A percentile compares a stretch with the other conserved stretches of the same genome.
Evolutionary conservation across 495 filamentous ascomycete species (phyloP).

Genomic region (Lichenothelia convexa): DNA sequence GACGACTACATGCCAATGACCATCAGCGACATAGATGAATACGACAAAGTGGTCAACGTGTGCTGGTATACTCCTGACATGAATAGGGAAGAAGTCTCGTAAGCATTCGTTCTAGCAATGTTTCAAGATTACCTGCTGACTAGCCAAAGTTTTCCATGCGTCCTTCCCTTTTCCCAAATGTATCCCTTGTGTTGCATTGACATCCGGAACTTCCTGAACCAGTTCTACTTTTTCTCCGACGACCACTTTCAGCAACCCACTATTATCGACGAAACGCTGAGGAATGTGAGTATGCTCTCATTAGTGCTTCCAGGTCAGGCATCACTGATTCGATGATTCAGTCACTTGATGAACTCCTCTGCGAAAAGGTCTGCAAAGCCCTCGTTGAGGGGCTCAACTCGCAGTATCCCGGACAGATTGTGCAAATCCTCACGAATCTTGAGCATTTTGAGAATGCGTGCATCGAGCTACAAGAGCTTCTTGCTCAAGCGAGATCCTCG

Average conservation of each 20-base stretch:
- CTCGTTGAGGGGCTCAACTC: constrained; percentile 77
- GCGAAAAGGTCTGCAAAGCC: constrained; percentile 71
- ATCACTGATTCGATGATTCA: constrained; percentile 10
- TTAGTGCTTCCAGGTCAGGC: no score
- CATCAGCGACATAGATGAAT: constrained; percentile 73
- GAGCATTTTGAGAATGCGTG: constrained; percentile 94
- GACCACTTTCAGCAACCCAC: constrained; percentile 78
- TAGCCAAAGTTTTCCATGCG: constrained; percentile 58
- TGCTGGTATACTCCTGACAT: constrained; percentile 84
- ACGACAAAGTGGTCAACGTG: constrained; percentile 83
- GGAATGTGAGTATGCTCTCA: constrained; percentile 44
- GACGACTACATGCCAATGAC: constrained; percentile 99
- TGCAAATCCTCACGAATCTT: constrained; percentile 93
- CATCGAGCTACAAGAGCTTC: constrained; percentile 61
- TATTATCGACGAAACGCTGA: constrained; percentile 76
- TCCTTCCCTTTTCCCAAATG: constrained; percentile 96
- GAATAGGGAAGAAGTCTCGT: constrained; percentile 54
- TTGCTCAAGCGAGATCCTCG: constrained; percentile 65
- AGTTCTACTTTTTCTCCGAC: constrained; percentile 90
- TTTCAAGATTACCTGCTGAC: constrained; percentile 9
- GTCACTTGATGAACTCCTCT: constrained; percentile 79
- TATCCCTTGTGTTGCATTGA: constrained; percentile 96
- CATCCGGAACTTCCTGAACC: constrained; percentile 88
- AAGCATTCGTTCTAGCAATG: constrained; percentile 17
- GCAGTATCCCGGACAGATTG: constrained; percentile 91